These are phyloP conservation scores for Irpex sp. DNA, from an alignment of 1,284 basidiomycete species.

Conservation along the genomic window DNA sequence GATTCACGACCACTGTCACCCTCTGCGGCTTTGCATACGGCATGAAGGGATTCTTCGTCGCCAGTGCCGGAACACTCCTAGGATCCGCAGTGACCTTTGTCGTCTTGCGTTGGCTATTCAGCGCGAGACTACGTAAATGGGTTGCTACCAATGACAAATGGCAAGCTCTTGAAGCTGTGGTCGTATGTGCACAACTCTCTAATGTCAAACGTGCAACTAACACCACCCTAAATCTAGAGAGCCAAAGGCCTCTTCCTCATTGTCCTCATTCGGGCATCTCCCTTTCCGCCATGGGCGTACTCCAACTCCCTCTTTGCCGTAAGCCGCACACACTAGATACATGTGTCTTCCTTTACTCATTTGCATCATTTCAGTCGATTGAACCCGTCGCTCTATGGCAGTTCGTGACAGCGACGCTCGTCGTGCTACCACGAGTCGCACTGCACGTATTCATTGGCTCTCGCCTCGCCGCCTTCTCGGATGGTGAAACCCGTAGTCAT, in stretches of 20 bases:
- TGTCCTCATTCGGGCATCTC: conserved; percentile 73
- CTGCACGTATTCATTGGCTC: conserved; percentile 77
- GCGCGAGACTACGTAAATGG: conserved; percentile 49
- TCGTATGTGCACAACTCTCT: conserved; percentile 43
- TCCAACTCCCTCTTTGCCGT: conserved; percentile 75
- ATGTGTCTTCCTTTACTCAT: not conserved
- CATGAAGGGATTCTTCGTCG: conserved; percentile 65
- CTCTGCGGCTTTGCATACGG: conserved; percentile 82
- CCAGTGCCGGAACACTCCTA: conserved; percentile 52
- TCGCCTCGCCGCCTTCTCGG: conserved; percentile 66
- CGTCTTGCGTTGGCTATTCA: conserved; percentile 56
- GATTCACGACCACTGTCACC: conserved; percentile 61
- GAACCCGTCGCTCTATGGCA: conserved; percentile 68
- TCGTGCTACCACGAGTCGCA: conserved; percentile 64
- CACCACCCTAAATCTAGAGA: conserved; percentile 33
- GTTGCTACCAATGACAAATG: conserved; percentile 61
- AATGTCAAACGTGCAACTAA: not conserved
- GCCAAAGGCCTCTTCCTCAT: conserved; percentile 73
- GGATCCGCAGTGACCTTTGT: conserved; percentile 68
- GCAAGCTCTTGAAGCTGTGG: conserved; percentile 70
- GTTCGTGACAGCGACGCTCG: conserved; percentile 67
- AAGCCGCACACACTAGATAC: conserved; percentile 25
- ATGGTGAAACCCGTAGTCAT: conserved; percentile 63
- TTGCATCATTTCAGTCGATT: conserved; percentile 48
- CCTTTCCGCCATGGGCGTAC: conserved; percentile 81